Conservation (phyloP, 2,329 filamentous ascomycete species). For the Westerdykella sp. region DNA sequence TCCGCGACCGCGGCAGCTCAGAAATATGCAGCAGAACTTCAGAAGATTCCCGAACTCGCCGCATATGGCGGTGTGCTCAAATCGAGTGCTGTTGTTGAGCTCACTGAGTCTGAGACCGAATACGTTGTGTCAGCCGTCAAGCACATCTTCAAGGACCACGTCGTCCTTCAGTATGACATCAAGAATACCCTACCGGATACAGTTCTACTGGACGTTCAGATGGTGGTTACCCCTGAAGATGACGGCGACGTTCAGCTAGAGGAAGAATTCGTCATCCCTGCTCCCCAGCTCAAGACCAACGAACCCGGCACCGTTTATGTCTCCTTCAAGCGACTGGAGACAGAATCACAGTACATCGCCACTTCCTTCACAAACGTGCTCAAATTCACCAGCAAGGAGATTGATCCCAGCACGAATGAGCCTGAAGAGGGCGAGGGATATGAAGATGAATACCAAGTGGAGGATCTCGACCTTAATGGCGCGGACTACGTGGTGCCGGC, state of each 20-base stretch:
- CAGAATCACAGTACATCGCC: slow-evolving; percentile 69
- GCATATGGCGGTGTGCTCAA: slow-evolving; percentile 88
- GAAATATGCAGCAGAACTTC: slow-evolving; percentile 80
- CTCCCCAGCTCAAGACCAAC: slow-evolving; percentile 72
- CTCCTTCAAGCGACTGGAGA: slow-evolving; percentile 77
- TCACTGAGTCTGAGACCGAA: slow-evolving; percentile 95
- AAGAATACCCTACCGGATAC: slow-evolving; percentile 95
- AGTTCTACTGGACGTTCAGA: slow-evolving; percentile 38
- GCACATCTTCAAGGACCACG: slow-evolving; percentile 95
- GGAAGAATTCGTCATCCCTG: slow-evolving; percentile 90
- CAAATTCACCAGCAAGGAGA: slow-evolving; percentile 97
- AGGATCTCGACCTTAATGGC: slow-evolving; percentile 82
- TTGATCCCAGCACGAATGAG: slow-evolving; percentile 88
- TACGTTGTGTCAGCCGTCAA: slow-evolving; percentile 93
- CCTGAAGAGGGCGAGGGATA: slow-evolving; percentile 81
- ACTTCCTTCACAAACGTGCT: slow-evolving; percentile 85
- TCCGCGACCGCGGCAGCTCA: slow-evolving; percentile 74
- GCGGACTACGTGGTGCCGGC: slow-evolving; percentile 92
- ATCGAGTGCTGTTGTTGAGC: slow-evolving; percentile 76
- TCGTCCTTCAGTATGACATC: slow-evolving; percentile 93
- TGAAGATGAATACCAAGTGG: slow-evolving; percentile 96
- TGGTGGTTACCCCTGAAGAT: slow-evolving; percentile 80
- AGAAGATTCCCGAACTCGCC: slow-evolving; percentile 84
- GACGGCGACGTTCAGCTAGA: slow-evolving; percentile 64
- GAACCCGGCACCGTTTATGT: slow-evolving; percentile 93